Conservation (phyloP, 2,329 filamentous ascomycete species). For the Paecilomyces sp. region DNA sequence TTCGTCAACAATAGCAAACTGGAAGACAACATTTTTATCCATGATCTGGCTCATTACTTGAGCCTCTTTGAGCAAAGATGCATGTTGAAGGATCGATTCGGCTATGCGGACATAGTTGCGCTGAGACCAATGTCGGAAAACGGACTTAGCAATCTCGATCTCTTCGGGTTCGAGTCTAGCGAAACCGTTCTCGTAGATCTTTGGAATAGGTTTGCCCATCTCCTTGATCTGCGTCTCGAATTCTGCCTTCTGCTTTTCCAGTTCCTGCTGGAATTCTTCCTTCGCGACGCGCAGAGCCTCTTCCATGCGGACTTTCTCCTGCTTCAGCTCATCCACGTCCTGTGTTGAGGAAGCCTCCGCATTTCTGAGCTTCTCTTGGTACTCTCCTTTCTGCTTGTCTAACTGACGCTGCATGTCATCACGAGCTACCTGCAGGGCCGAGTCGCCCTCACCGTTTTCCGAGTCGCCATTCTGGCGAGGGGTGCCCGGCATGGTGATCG, state of each 20-base stretch:
- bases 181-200: constrained; percentile 37
- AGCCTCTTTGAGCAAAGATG: constrained; percentile 83
- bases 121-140: constrained; percentile 68
- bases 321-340: constrained; percentile 75
- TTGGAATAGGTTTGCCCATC: constrained; percentile 54
- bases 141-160: constrained; percentile 59
- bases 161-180: constrained; percentile 62
- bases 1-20: constrained; percentile 84
- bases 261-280: constrained; percentile 79
- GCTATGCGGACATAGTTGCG: constrained; percentile 91
- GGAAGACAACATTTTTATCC: constrained; percentile 86
- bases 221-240: constrained; percentile 80
- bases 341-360: constrained; percentile 64
- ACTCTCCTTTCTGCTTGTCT: constrained; percentile 78
- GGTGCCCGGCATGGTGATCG: constrained; percentile 88
- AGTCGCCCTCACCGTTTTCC: constrained; percentile 47
- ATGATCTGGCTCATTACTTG: constrained; percentile 97
- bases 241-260: constrained; percentile 73
- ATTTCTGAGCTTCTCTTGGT: constrained; percentile 66
- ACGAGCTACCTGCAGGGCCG: constrained; percentile 64
- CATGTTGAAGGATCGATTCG: constrained; percentile 81
- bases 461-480: constrained; percentile 63
- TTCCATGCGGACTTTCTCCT: constrained; percentile 80
- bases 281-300: constrained; percentile 70
- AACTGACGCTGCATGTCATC: constrained; percentile 80